Conservation (phyloP, 2,329 filamentous ascomycete species). For the Alternaria sp. region DNA sequence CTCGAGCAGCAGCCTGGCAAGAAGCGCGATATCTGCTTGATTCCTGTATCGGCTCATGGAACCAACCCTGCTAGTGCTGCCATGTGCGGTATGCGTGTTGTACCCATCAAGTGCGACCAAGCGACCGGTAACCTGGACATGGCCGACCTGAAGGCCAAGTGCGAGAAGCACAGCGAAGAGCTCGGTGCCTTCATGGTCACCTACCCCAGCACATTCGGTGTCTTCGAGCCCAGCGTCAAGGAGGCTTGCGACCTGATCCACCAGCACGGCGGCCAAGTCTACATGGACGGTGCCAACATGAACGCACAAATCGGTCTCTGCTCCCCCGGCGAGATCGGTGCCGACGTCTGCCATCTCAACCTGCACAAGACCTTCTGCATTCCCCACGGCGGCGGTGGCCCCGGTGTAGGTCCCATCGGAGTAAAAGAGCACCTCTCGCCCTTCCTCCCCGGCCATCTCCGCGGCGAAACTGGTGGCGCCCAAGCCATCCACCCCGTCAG, state of each 20-base stretch:
- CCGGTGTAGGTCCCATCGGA: constrained; percentile 91
- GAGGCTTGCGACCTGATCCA: constrained; percentile 86
- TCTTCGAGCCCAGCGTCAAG: constrained; percentile 90
- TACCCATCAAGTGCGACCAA: constrained; percentile 87
- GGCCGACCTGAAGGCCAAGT: constrained; percentile 83
- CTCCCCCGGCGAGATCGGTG: constrained; percentile 92
- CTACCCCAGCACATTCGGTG: constrained; percentile 92
- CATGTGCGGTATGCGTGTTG: constrained; percentile 95
- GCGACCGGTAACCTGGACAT: constrained; percentile 90
- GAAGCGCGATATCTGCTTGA: constrained; percentile 89
- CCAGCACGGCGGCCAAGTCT: constrained; percentile 87
- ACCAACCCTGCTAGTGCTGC: constrained; percentile 95
- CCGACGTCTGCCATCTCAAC: constrained; percentile 96
- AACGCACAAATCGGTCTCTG: constrained; percentile 96
- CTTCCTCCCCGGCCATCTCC: constrained; percentile 76
- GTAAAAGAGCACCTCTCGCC: constrained; percentile 81
- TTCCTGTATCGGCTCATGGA: constrained; percentile 92
- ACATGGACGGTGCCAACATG: constrained; percentile 99
- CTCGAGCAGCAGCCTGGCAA: constrained; percentile 70
- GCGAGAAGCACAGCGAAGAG: constrained; percentile 83
- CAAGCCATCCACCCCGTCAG: constrained; percentile 74
- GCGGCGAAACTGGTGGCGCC: constrained; percentile 62
- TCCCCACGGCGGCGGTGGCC: constrained; percentile 91
- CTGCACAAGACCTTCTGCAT: constrained; percentile 99
- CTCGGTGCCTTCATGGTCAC: constrained; percentile 96